Conservation (phyloP, 345 rosid species). For the Populus alba region DNA sequence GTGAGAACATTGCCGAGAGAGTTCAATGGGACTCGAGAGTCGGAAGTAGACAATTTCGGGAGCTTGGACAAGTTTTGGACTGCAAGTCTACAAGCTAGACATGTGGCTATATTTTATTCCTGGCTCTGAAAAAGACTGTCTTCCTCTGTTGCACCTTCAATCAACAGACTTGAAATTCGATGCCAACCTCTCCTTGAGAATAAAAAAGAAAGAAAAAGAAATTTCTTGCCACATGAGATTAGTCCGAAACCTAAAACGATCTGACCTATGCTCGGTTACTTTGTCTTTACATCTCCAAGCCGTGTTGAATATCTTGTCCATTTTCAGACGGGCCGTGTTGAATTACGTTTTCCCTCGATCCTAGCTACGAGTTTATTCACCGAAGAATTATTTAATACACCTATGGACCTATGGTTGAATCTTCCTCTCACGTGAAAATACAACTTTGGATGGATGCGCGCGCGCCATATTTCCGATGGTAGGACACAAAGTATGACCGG, state of each 20-base stretch:
- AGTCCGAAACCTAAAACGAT: background rate
- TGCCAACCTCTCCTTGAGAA: background rate
- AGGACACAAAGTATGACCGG: background rate
- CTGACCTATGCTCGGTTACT: background rate
- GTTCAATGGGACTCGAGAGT: too few species aligned
- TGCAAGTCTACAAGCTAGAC: too few species aligned
- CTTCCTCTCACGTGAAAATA: background rate
- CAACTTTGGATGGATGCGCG: background rate
- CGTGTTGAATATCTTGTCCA: background rate
- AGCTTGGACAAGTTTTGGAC: too few species aligned
- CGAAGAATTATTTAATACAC: too few species aligned
- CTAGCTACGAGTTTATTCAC: background rate
- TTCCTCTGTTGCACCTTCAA: background rate
- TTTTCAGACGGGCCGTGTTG: background rate
- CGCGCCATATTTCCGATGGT: background rate
- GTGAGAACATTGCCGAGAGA: too few species aligned
- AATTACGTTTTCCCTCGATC: background rate
- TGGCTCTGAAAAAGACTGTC: background rate
- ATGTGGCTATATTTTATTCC: background rate
- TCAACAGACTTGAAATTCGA: background rate
- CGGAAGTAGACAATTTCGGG: too few species aligned
- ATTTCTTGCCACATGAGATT: background rate
- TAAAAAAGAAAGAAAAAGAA: too few species aligned
- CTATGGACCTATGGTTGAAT: too few species aligned
- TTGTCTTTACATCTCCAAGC: background rate